These are phyloP conservation scores for Beta lomatogona DNA, from an alignment of 179 eudicot genomes.

Conservation along the genomic window DNA sequence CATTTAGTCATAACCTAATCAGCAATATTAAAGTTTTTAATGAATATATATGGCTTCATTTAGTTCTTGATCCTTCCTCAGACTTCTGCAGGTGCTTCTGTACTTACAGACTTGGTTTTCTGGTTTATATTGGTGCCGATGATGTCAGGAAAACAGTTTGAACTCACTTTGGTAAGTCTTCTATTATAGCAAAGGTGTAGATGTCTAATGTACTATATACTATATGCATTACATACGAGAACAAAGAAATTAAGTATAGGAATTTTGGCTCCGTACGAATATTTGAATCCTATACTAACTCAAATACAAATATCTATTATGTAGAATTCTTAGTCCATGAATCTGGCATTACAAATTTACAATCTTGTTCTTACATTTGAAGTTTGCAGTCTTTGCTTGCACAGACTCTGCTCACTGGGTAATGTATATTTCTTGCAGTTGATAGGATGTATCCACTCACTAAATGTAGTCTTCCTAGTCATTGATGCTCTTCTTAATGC, in stretches of 20 bases:
- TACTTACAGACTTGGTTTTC: slow-evolving; percentile 81
- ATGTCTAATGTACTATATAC: background rate
- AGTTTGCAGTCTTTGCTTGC: background rate
- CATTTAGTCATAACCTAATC: background rate
- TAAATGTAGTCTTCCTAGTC: slow-evolving; percentile 70
- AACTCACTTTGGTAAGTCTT: slow-evolving; percentile 42
- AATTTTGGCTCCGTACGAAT: no score
- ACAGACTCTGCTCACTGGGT: background rate
- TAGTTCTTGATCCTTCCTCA: slow-evolving; percentile 24
- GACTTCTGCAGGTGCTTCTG: slow-evolving; percentile 77
- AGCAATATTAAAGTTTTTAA: background rate
- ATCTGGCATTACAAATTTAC: background rate
- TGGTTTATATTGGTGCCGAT: slow-evolving; percentile 77
- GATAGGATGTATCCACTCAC: slow-evolving; percentile 66
- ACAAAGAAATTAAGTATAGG: no score
- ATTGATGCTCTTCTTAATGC: slow-evolving; percentile 69
- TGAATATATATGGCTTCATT: background rate
- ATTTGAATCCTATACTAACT: no score
- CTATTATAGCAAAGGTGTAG: background rate
- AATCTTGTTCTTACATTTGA: background rate
- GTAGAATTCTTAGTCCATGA: no score
- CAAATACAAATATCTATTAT: no score
- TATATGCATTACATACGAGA: no score
- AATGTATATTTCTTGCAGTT: slow-evolving; percentile 40
- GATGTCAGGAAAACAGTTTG: slow-evolving; percentile 39